phyloP scores from a whole-genome alignment of 305 asterid genomes.

The Fraxinus ornus region DNA sequence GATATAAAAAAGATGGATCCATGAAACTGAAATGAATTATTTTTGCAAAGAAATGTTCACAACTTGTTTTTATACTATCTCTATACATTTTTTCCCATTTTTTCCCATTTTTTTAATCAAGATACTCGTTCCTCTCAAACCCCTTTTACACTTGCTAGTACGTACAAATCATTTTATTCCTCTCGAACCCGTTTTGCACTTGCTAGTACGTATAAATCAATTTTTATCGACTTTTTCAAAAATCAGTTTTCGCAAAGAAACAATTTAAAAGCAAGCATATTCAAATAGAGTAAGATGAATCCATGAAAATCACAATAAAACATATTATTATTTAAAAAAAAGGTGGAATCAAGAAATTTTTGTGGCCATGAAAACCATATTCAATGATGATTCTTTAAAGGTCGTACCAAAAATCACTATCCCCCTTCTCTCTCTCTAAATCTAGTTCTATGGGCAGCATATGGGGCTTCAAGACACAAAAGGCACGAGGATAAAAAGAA shows the following conservation, averaged over 20 bases:
- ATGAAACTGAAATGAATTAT: not conserved
- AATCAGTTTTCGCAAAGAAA: not conserved
- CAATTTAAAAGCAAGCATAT: not conserved
- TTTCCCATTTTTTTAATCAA: not conserved
- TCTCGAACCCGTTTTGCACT: not conserved
- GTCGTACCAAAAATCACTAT: not conserved
- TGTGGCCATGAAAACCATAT: not conserved
- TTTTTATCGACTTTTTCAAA: not conserved
- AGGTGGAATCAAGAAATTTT: not conserved
- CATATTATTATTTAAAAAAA: not conserved
- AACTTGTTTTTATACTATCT: slow-evolving; percentile 33
- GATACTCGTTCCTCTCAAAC: not conserved
- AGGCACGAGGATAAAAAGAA: slow-evolving; percentile 25
- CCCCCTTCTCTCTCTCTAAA: not conserved
- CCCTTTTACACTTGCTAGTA: not conserved
- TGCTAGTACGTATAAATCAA: no score
- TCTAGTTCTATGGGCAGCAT: slow-evolving; percentile 22
- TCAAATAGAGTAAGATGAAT: not conserved
- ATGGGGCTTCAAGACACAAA: slow-evolving; percentile 18
- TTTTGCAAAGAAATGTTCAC: slow-evolving; percentile 17
- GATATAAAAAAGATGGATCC: not conserved
- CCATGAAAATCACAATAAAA: not conserved
- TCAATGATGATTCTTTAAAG: not conserved
- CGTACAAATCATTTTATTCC: no score
- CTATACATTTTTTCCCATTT: not conserved